Percentiles rank a stretch among this genome's conserved stretches.
These are phyloP conservation scores for Tolypocladium amazonense DNA, from an alignment of 2,329 filamentous ascomycete species.

Conservation along the genomic window DNA sequence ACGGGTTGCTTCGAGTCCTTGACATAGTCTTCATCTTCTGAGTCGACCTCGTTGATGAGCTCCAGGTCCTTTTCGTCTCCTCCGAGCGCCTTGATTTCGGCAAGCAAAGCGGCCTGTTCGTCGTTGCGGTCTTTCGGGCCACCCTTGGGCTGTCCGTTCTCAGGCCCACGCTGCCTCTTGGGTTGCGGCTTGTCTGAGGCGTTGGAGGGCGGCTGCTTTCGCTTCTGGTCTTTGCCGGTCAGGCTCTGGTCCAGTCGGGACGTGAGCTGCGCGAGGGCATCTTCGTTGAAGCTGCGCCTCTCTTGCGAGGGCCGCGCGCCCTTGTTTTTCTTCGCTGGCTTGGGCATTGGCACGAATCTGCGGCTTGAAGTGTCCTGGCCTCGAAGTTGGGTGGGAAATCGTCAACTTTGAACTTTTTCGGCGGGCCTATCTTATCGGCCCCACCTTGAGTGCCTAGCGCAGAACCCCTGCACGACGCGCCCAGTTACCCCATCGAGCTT, in stretches of 20 bases:
- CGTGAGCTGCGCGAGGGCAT: constrained; percentile 41
- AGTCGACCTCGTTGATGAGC: constrained; percentile 43
- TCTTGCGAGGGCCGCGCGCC: constrained; percentile 12
- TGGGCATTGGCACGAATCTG: constrained; percentile 15
- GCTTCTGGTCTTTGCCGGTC: constrained; percentile 29
- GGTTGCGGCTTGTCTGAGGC: constrained; percentile 20
- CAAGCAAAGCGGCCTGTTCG: constrained; percentile 35
- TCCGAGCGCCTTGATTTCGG: constrained; percentile 54
- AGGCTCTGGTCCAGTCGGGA: constrained; percentile 46
- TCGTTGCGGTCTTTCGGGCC: constrained; percentile 7
- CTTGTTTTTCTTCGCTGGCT: constrained; percentile 27
- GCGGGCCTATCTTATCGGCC: constrained; percentile 8
- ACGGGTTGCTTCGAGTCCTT: constrained; percentile 20
- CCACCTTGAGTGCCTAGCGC: constrained; percentile 2
- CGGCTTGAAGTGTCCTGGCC: neutral
- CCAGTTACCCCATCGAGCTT: neutral
- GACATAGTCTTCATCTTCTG: constrained; percentile 26
- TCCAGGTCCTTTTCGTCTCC: constrained; percentile 55
- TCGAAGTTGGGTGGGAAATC: constrained; percentile 1
- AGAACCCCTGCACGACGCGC: neutral
- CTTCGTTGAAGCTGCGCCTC: constrained; percentile 31
- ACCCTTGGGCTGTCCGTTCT: constrained; percentile 12
- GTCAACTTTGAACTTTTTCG: constrained; percentile 6
- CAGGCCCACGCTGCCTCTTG: constrained; percentile 26
- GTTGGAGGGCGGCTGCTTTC: constrained; percentile 29